phyloP scores from a whole-genome alignment of 176 grass and related monocot genomes.

The Miscanthus lutarioriparius region DNA sequence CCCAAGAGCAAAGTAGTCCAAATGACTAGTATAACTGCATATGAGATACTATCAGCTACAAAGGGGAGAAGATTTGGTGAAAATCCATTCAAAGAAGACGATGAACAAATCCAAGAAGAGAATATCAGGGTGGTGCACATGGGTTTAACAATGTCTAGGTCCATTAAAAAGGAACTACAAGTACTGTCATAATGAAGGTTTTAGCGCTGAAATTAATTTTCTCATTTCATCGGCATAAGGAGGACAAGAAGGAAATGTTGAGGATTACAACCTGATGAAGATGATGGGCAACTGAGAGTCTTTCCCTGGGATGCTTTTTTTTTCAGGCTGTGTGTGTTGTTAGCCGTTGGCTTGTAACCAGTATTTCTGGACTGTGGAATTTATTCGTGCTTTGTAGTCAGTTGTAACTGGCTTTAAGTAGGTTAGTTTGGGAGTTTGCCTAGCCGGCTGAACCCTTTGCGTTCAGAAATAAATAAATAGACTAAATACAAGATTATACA shows the following conservation, averaged over 20 bases:
- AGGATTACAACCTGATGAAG: not conserved
- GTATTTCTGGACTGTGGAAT: not conserved
- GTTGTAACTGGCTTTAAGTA: not conserved
- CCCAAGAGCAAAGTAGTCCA: not conserved
- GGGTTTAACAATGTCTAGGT: not conserved
- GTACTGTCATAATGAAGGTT: not conserved
- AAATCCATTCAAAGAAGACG: constrained; percentile 6
- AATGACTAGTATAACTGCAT: not conserved
- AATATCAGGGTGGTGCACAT: not conserved
- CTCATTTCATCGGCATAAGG: not conserved
- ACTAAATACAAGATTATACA: not conserved
- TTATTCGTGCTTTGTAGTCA: not conserved
- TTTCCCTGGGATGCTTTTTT: not conserved
- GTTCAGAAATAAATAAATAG: not conserved
- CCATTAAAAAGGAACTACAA: not conserved
- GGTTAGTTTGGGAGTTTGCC: not conserved
- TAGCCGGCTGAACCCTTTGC: not conserved
- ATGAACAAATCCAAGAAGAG: constrained; percentile 5
- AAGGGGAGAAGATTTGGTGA: not conserved
- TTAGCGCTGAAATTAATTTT: not conserved
- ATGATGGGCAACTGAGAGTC: not conserved
- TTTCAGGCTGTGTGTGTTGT: not conserved
- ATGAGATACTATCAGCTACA: not conserved
- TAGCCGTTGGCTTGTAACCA: not conserved
- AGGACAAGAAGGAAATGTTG: not conserved